Evolutionary conservation across 192 early-diverging fungal genomes (phyloP), one percentile per base, ranked within the genome.

Genomic region (Funneliformis geosporum): DNA sequence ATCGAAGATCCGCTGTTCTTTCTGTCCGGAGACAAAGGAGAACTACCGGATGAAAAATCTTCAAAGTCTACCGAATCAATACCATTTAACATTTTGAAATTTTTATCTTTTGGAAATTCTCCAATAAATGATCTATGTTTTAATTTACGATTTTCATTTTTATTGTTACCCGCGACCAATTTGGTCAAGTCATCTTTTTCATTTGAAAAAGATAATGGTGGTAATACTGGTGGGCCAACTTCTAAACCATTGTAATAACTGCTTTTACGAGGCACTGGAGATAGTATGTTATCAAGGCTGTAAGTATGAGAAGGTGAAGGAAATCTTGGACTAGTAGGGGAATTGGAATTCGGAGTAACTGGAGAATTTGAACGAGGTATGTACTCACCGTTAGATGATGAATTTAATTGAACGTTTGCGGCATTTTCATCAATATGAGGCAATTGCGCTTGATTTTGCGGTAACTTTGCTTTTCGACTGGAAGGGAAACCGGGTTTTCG

Each of bases 281-380:
- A 21, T n/a, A 21, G 7, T 39, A 14, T 70, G 21, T 28, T 46
- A 74, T 4, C 18, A 33, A 46, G 5, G 8, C 2, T 64, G 23
- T 8, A 60, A 65, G 18, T 42, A 28, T 60, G 60, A 18, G 39
- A 76, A 33, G 42, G 38, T 27, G 43, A n/a, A n/a, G n/a, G 76
- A 67, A 60, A 78, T 16, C 43, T 25, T 28, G 76, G 76, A 78
- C 65, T 78, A 28, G 76, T 69, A 5, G 73, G 44, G 33, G 73
- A 74, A 47, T 27, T 74, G 8, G 73, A 60, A 33, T 14, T 27
- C 2, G 50, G 27, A 50, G 44, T 55, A 4, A 50, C 23, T 9
- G 50, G 25, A 28, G 73, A 74, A 59, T 47, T 9, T 2, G 71
- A 73, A 55, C 27, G 44, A 7, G 73, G 38, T 50, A 12, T 55